A percentile compares a stretch with the other conserved stretches of the same genome.
phyloP scores from a whole-genome alignment of 2,329 filamentous ascomycete species.

The Pseudopithomyces chartarum region DNA sequence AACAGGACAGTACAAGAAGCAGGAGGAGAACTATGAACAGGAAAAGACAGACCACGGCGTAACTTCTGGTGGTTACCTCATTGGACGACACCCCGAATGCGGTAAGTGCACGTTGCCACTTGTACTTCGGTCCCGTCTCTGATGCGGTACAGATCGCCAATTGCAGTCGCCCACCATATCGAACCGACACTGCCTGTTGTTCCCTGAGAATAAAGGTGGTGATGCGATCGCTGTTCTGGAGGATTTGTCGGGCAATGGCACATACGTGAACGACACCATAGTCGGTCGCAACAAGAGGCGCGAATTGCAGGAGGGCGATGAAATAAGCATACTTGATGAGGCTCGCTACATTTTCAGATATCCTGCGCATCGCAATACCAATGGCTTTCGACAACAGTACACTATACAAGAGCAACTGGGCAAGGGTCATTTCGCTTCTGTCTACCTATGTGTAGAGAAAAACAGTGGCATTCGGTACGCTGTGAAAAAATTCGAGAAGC shows the following conservation, averaged over 20 bases:
- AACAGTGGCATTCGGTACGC: conserved; percentile 80
- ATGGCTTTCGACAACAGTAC: conserved; percentile 85
- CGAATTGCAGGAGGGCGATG: conserved; percentile 86
- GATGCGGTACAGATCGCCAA: conserved; percentile 63
- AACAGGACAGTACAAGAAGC: conserved; percentile 61
- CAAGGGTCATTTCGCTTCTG: conserved; percentile 93
- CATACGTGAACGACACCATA: conserved; percentile 90
- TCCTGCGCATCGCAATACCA: conserved; percentile 63
- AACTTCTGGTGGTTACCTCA: conserved; percentile 81
- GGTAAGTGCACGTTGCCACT: conserved; percentile 60
- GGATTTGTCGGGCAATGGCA: conserved; percentile 94
- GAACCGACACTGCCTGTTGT: conserved; percentile 79
- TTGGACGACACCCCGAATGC: conserved; percentile 92
- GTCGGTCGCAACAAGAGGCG: conserved; percentile 91
- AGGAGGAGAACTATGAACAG: conserved; percentile 66
- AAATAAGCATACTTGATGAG: conserved; percentile 84
- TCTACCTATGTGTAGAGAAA: conserved; percentile 89
- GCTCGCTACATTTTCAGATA: conserved; percentile 92
- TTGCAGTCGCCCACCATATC: conserved; percentile 81
- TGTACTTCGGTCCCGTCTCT: conserved; percentile 8
- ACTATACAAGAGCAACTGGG: conserved; percentile 82
- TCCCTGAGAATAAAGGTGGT: conserved; percentile 64
- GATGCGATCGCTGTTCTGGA: conserved; percentile 75
- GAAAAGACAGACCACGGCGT: conserved; percentile 54
- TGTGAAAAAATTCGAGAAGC: conserved; percentile 93